These are phyloP conservation scores for Acanthamoeba royreba DNA, from an alignment of 208 protist genomes.

Conservation along the genomic window DNA sequence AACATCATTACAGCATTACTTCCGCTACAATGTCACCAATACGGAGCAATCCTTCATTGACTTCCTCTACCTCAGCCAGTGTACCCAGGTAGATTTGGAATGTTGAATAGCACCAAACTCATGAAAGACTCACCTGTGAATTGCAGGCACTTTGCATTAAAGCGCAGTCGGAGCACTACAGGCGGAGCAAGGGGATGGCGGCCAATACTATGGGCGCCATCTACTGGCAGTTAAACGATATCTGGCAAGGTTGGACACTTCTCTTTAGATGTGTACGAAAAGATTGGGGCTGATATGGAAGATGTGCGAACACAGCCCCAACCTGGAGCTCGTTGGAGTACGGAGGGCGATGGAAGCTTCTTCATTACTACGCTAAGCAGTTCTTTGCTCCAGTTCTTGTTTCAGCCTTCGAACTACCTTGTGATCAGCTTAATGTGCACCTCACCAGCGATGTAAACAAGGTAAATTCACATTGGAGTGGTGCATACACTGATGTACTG, in stretches of 20 bases:
- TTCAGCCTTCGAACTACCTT: not conserved
- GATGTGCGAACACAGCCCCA: not conserved
- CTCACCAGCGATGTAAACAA: not conserved
- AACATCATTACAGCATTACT: not conserved
- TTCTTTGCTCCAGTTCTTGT: slow-evolving; percentile 56
- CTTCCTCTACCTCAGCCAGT: not conserved
- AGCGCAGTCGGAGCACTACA: not conserved
- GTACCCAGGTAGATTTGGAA: not conserved
- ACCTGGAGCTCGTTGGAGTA: slow-evolving; percentile 70
- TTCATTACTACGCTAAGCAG: slow-evolving; percentile 62
- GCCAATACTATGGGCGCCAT: slow-evolving; percentile 43
- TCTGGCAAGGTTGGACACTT: slow-evolving; percentile 75
- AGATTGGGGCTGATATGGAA: too few species aligned
- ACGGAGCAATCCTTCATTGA: not conserved
- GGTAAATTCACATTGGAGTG: too few species aligned
- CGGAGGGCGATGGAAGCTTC: slow-evolving; percentile 65
- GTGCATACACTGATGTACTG: too few species aligned
- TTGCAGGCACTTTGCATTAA: not conserved
- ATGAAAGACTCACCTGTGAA: not conserved
- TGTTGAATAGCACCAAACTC: too few species aligned
- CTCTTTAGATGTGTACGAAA: too few species aligned
- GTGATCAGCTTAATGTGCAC: not conserved
- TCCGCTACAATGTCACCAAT: not conserved
- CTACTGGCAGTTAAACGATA: slow-evolving; percentile 82
- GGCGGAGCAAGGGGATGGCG: not conserved